Conservation (phyloP, 2,329 filamentous ascomycete species). For the Lachnellula cervina region DNA sequence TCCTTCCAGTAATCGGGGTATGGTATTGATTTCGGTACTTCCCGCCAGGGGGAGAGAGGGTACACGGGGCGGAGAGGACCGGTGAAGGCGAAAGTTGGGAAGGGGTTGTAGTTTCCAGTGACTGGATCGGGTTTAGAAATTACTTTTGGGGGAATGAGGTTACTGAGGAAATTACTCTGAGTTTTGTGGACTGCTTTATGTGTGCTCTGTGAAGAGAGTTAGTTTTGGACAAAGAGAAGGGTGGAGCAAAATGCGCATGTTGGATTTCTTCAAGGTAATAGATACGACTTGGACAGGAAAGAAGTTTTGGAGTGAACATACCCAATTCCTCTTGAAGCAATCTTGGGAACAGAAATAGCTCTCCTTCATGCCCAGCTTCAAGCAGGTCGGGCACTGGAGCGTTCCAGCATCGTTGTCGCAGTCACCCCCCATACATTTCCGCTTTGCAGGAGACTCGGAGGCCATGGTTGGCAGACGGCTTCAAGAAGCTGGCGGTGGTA, state of each 20-base stretch:
- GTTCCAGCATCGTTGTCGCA: conserved; percentile 82
- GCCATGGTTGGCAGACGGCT: conserved; percentile 12
- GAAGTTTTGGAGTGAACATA: conserved; percentile 44
- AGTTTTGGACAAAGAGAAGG: conserved; percentile 3
- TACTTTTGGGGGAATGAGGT: conserved; percentile 70
- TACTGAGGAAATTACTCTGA: conserved; percentile 69
- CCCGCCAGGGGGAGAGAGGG: conserved; percentile 67
- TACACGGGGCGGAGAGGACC: conserved; percentile 83
- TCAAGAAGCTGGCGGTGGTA: neutral
- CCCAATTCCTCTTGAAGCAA: conserved; percentile 99
- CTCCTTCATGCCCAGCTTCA: conserved; percentile 81
- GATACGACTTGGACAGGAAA: neutral
- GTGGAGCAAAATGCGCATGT: neutral
- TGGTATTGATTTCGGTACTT: conserved; percentile 73
- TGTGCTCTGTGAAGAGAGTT: conserved; percentile 50
- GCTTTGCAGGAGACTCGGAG: conserved; percentile 47
- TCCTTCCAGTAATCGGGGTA: conserved; percentile 84
- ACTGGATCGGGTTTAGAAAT: conserved; percentile 89
- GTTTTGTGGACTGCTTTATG: conserved; percentile 85
- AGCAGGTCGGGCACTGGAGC: conserved; percentile 90
- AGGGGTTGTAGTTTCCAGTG: conserved; percentile 87
- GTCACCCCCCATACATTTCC: conserved; percentile 74
- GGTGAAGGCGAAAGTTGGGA: conserved; percentile 79
- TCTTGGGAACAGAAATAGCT: conserved; percentile 98
- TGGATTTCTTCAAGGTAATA: neutral